These are phyloP conservation scores for Mycena alexandri DNA, from an alignment of 768 basidiomycete species.

Conservation along the genomic window DNA sequence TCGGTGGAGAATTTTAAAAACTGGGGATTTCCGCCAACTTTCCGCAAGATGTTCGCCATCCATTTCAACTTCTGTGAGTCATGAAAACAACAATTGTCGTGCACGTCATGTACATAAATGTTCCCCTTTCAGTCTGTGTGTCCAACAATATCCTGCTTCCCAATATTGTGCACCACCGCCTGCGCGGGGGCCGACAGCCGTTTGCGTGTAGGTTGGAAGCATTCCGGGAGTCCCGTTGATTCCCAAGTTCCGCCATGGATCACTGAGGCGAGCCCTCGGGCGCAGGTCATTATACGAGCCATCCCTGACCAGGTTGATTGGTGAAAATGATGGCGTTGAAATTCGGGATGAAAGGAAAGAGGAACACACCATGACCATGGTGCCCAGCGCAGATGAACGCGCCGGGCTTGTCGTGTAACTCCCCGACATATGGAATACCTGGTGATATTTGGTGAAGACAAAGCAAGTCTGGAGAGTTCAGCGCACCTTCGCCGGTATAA, in stretches of 20 bases:
- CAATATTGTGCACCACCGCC: constrained; percentile 29
- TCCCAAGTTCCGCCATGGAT: constrained; percentile 44
- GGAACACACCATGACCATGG: constrained; percentile 44
- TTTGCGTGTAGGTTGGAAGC: constrained; percentile 44
- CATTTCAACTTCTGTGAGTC: no score
- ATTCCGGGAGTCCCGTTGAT: constrained; percentile 46
- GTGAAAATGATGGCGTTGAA: background rate
- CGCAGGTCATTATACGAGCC: constrained; percentile 41
- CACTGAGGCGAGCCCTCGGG: constrained; percentile 43
- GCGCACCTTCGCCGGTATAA: constrained; percentile 36
- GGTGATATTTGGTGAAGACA: background rate
- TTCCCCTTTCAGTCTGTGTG: background rate
- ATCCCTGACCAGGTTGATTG: constrained; percentile 26
- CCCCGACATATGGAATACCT: constrained; percentile 46
- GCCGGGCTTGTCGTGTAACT: constrained; percentile 44
- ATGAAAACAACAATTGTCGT: no score
- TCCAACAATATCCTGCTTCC: constrained; percentile 26
- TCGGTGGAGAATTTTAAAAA: no score
- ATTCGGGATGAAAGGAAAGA: background rate
- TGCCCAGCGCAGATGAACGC: constrained; percentile 46
- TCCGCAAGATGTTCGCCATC: no score
- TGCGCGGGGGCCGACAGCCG: constrained; percentile 31
- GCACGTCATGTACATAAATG: no score
- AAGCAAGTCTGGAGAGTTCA: background rate
- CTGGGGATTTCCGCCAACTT: no score